Conservation (phyloP, 345 rosid genomes). For the Bruguiera sexangula region DNA sequence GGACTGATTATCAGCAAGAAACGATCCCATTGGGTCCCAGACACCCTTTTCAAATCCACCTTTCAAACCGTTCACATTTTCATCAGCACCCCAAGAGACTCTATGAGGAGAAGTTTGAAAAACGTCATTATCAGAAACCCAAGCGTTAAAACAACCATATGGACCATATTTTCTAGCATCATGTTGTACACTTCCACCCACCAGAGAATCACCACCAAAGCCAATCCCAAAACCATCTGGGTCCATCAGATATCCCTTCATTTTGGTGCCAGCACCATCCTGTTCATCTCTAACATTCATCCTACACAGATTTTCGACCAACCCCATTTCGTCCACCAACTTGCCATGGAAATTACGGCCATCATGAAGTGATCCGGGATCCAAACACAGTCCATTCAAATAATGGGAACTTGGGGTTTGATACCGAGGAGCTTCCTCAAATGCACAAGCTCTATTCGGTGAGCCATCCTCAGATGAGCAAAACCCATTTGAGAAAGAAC, state of each 20-base stretch:
- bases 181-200: conserved; percentile 11
- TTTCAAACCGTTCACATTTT: conserved; percentile 22
- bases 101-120: conserved; percentile 22
- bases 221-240: conserved; percentile 26
- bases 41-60: conserved; percentile 26
- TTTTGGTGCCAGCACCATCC: conserved; percentile 21
- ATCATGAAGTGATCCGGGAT: conserved; percentile 28
- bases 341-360: conserved; percentile 13
- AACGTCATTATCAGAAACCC: conserved; percentile 26
- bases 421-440: conserved; percentile 17
- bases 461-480: conserved; percentile 31
- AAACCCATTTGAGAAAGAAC: conserved; percentile 41
- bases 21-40: conserved; percentile 28
- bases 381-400: conserved; percentile 28
- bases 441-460: conserved; percentile 12
- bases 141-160: conserved; percentile 24
- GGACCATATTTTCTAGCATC: conserved; percentile 24
- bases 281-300: conserved; percentile 46
- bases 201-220: conserved; percentile 20
- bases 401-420: conserved; percentile 19
- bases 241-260: conserved; percentile 36
- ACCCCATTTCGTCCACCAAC: conserved; percentile 24
- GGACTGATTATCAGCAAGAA: conserved; percentile 19
- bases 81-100: conserved; percentile 25
- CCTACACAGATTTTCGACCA: conserved; percentile 36